Percentiles rank a stretch among this genome's conserved stretches.
Conservation (phyloP, 2,329 filamentous ascomycete species). For the Shiraia bambusicola region DNA sequence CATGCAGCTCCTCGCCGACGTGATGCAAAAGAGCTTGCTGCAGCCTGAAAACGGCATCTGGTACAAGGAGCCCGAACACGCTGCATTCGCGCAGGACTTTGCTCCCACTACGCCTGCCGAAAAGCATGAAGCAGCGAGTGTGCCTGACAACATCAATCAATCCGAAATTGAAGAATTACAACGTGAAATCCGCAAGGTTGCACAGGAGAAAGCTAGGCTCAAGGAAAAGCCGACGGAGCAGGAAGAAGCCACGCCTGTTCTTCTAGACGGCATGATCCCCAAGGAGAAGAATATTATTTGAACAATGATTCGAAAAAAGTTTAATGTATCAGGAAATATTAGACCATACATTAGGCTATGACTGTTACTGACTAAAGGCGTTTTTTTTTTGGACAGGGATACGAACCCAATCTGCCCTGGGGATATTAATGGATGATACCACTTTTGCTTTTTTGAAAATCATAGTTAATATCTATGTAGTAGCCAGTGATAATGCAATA, state of each 20-base stretch:
- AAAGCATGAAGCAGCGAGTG: background rate
- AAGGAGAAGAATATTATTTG: background rate
- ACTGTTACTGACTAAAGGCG: too few species aligned
- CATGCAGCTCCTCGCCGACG: conserved; percentile 16
- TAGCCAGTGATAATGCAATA: too few species aligned
- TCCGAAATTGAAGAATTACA: background rate
- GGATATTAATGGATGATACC: too few species aligned
- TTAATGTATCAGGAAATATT: background rate
- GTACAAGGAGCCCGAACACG: conserved; percentile 13
- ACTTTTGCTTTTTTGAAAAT: too few species aligned
- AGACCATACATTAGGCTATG: background rate
- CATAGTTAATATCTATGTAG: too few species aligned
- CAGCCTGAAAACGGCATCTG: conserved; percentile 6
- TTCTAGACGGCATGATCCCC: conserved; percentile 1
- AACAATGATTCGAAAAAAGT: background rate
- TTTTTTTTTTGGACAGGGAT: too few species aligned
- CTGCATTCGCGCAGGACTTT: background rate
- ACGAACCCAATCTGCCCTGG: too few species aligned
- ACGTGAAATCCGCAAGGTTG: background rate
- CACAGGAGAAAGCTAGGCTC: background rate
- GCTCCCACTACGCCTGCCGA: background rate
- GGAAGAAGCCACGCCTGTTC: conserved; percentile 2
- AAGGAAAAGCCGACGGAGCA: background rate
- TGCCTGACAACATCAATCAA: background rate
- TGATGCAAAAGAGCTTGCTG: conserved; percentile 12